A percentile compares a stretch with the other conserved stretches of the same genome.
These are phyloP conservation scores for Fusarium clavum DNA, from an alignment of 2,329 filamentous ascomycete genomes.

Conservation along the genomic window DNA sequence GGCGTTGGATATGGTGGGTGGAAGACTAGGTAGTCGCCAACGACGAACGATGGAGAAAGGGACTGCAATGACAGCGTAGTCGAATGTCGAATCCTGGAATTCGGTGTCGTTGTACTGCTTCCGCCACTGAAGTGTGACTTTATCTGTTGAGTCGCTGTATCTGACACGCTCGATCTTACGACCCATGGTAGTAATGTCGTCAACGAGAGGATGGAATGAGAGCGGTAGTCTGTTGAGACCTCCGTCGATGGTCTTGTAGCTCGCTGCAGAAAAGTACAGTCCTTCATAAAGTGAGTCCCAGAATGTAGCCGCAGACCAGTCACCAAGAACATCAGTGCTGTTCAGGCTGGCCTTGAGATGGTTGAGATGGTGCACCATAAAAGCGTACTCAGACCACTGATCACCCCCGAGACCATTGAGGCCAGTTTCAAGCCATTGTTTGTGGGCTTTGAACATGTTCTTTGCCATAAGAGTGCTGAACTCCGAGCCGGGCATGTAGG, in stretches of 20 bases:
- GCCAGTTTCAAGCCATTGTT: conserved; percentile 17
- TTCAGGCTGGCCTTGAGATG: conserved; percentile 11
- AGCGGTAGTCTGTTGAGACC: conserved; percentile 1
- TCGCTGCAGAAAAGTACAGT: conserved; percentile 1
- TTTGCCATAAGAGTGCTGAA: conserved; percentile 22
- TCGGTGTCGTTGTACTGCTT: conserved; percentile 5
- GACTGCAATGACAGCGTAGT: background rate
- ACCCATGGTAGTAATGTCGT: conserved; percentile 3
- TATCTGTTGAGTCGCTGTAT: background rate
- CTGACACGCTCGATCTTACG: conserved; percentile 14
- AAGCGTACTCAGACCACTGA: conserved; percentile 13
- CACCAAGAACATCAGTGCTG: conserved; percentile 3
- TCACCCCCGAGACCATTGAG: conserved; percentile 5
- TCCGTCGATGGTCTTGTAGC: conserved; percentile 6
- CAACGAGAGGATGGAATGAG: background rate
- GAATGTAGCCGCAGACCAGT: background rate
- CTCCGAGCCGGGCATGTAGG: background rate
- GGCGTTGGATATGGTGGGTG: conserved; percentile 14
- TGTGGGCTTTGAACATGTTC: conserved; percentile 22
- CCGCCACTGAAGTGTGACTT: conserved; percentile 6
- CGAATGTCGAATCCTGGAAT: conserved; percentile 11
- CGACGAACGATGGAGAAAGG: conserved; percentile 12
- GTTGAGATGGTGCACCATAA: conserved; percentile 22
- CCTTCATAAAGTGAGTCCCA: conserved; percentile 5
- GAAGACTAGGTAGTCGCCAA: background rate